A percentile compares a stretch with the other conserved stretches of the same genome.
These are phyloP conservation scores for Protomyces macrosporus DNA, from an alignment of 1,139 yeast genomes.

Conservation along the genomic window DNA sequence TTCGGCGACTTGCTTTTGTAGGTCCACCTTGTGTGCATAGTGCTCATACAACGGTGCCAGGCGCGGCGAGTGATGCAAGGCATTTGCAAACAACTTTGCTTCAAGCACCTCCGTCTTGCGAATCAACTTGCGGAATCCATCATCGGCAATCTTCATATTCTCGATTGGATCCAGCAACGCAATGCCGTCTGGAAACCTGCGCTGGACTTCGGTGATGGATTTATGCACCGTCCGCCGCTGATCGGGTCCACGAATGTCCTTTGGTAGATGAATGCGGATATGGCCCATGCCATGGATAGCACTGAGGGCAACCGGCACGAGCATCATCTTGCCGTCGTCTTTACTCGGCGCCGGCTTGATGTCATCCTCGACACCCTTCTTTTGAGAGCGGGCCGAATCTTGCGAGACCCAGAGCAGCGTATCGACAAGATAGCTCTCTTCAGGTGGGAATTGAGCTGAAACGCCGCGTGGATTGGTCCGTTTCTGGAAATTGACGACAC, in stretches of 20 bases:
- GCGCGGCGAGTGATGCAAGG: constrained; percentile 61
- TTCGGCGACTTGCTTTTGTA: constrained; percentile 57
- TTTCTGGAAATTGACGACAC: constrained; percentile 70
- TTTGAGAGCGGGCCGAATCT: constrained; percentile 51
- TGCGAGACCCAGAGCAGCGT: constrained; percentile 63
- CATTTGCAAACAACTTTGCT: constrained; percentile 62
- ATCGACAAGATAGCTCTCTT: constrained; percentile 80
- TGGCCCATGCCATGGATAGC: constrained; percentile 73
- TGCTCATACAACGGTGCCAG: constrained; percentile 55
- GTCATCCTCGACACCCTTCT: constrained; percentile 75
- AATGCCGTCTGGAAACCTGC: constrained; percentile 82
- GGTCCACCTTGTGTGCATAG: constrained; percentile 59
- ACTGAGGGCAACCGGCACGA: constrained; percentile 75
- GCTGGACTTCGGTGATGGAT: constrained; percentile 70
- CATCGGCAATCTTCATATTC: constrained; percentile 84
- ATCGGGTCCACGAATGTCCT: constrained; percentile 63
- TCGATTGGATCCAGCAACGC: constrained; percentile 85
- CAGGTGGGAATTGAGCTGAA: constrained; percentile 41
- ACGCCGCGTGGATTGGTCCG: constrained; percentile 52
- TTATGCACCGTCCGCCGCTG: constrained; percentile 71
- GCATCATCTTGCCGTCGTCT: constrained; percentile 68
- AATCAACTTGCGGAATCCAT: constrained; percentile 62
- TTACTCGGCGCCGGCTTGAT: constrained; percentile 72
- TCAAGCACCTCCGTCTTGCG: constrained; percentile 74
- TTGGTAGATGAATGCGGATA: constrained; percentile 74